Percentiles rank a stretch among this genome's conserved stretches.
These are phyloP conservation scores for Pleurotus giganteus DNA, from an alignment of 768 basidiomycete species.

Conservation along the genomic window DNA sequence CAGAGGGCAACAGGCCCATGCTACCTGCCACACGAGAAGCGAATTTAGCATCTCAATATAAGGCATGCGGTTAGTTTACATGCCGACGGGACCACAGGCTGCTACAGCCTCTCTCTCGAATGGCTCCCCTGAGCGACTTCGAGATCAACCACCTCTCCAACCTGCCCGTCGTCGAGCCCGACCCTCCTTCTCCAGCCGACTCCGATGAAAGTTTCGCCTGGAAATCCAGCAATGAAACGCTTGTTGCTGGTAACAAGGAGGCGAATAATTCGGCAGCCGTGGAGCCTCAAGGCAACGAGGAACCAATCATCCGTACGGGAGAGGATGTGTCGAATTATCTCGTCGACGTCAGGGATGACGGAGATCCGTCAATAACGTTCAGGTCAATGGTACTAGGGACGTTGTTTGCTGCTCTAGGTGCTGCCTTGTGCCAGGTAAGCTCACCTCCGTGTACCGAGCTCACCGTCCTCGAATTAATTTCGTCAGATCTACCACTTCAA, in stretches of 20 bases:
- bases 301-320: constrained; percentile 18
- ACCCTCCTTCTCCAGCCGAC: constrained; percentile 1
- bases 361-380: constrained; percentile 40
- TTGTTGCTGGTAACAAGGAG: constrained; percentile 3
- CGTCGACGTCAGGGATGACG: constrained; percentile 42
- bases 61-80: background rate
- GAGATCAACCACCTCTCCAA: constrained; percentile 7
- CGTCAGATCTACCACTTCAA: constrained; percentile 58
- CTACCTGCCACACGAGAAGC: background rate
- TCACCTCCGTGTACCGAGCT: background rate
- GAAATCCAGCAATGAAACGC: constrained; percentile 7
- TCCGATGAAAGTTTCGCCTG: constrained; percentile 7
- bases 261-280: background rate
- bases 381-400: constrained; percentile 42
- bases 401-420: constrained; percentile 39
- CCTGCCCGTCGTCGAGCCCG: constrained; percentile 4
- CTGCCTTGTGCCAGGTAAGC: constrained; percentile 28
- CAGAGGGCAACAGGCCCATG: background rate
- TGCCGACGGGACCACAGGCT: background rate
- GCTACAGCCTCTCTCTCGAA: constrained; percentile 5
- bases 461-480: background rate
- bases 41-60: constrained; percentile 1
- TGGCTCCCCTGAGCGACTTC: constrained; percentile 10
- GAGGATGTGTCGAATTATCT: constrained; percentile 34
- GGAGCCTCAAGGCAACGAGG: constrained; percentile 2